Percentiles rank a stretch among this genome's conserved stretches.
These are phyloP conservation scores for Fusarium palustre DNA, from an alignment of 2,329 filamentous ascomycete genomes.

Conservation along the genomic window DNA sequence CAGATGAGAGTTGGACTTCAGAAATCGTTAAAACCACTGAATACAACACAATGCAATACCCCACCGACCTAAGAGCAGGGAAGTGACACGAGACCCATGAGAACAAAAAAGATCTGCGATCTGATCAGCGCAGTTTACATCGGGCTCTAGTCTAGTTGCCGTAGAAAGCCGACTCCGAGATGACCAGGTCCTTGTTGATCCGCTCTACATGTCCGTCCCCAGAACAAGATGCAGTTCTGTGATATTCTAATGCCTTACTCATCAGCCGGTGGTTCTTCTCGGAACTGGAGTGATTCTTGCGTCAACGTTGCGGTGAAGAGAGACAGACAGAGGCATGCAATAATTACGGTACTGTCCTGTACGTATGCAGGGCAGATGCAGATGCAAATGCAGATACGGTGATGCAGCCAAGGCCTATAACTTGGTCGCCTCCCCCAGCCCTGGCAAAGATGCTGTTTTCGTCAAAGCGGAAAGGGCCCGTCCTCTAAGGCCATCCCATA, in stretches of 20 bases:
- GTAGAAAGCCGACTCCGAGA: slow-evolving; percentile 1
- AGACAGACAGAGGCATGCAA: slow-evolving; percentile 3
- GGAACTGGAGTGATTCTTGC: background rate
- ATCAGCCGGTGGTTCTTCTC: background rate
- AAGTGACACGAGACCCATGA: slow-evolving; percentile 22
- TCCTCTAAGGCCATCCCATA: background rate
- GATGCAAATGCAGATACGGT: background rate
- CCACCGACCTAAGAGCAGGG: slow-evolving; percentile 19
- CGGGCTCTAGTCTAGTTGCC: slow-evolving; percentile 4
- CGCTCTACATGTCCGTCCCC: background rate
- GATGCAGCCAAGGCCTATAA: background rate
- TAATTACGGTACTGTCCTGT: background rate
- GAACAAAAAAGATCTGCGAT: slow-evolving; percentile 32
- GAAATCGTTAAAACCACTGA: too few relatives aligned
- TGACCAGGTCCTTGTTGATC: background rate
- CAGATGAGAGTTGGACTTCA: background rate
- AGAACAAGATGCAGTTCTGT: background rate
- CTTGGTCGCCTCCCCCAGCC: background rate
- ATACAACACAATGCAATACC: background rate
- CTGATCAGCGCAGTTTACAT: slow-evolving; percentile 25
- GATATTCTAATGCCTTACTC: slow-evolving; percentile 7
- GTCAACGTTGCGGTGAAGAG: slow-evolving; percentile 35
- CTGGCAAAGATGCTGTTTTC: slow-evolving; percentile 15
- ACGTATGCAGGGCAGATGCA: slow-evolving; percentile 25
- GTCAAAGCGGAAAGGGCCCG: background rate